Evolutionary conservation across 805 yeast genomes (phyloP).

Genomic region (Torulaspora quercuum): DNA sequence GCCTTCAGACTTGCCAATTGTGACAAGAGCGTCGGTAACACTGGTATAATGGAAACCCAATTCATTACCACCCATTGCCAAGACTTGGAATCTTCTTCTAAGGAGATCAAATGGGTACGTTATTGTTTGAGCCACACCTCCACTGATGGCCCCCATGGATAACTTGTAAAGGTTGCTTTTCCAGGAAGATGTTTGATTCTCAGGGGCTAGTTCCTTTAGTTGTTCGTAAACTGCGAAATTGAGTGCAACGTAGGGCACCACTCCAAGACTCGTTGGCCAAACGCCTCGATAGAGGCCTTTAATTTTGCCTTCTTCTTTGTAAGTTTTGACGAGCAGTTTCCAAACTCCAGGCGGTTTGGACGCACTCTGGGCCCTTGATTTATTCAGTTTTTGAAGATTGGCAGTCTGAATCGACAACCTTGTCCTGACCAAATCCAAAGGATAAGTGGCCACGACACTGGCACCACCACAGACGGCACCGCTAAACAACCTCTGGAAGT

Average conservation of each 20-base stretch:
- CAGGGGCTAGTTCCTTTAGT: constrained; percentile 55
- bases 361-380: constrained; percentile 39
- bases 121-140: constrained; percentile 84
- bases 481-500: constrained; percentile 59
- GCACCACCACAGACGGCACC: constrained; percentile 81
- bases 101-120: constrained; percentile 90
- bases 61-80: constrained; percentile 66
- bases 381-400: constrained; percentile 43
- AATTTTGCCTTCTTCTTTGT: constrained; percentile 76
- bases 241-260: constrained; percentile 93
- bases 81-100: constrained; percentile 86
- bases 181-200: constrained; percentile 25
- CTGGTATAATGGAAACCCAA: constrained; percentile 81
- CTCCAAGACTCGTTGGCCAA: constrained; percentile 88
- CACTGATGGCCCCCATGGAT: constrained; percentile 77
- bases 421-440: constrained; percentile 87
- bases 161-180: constrained; percentile 51
- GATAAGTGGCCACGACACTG: constrained; percentile 82
- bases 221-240: constrained; percentile 89
- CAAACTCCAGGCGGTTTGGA: constrained; percentile 68
- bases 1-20: constrained; percentile 74
- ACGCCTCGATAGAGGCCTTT: constrained; percentile 78
- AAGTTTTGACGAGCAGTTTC: constrained; percentile 54
- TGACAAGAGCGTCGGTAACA: constrained; percentile 65
- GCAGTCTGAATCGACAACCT: constrained; percentile 89